Evolutionary conservation across 1,284 basidiomycete genomes (phyloP).

Genomic region (Inonotus hispidus): DNA sequence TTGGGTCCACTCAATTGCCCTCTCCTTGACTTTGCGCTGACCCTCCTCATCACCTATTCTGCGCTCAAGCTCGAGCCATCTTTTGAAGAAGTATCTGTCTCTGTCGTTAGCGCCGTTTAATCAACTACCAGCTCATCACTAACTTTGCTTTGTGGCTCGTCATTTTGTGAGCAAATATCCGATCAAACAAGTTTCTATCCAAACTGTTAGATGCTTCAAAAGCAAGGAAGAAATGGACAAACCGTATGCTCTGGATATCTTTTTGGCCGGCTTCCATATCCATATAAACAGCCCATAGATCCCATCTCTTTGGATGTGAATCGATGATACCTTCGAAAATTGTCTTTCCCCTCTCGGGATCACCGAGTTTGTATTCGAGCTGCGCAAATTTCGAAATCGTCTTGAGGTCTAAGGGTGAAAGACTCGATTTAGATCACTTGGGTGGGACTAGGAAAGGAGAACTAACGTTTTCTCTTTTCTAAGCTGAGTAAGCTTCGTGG

Average conservation of each 20-base stretch:
- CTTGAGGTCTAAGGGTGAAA: conserved; percentile 68
- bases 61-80: conserved; percentile 94
- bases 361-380: conserved; percentile 92
- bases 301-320: conserved; percentile 90
- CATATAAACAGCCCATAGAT: conserved; percentile 95
- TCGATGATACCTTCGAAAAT: conserved; percentile 96
- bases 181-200: conserved; percentile 75
- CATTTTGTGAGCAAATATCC: conserved; percentile 79
- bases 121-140: conserved; percentile 21
- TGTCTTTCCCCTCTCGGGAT: conserved; percentile 91
- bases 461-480: conserved; percentile 91
- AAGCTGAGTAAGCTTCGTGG: conserved; percentile 87
- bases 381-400: conserved; percentile 94
- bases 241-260: conserved; percentile 76
- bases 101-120: conserved; percentile 20
- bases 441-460: not conserved
- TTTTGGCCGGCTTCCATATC: conserved; percentile 86
- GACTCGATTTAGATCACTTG: not conserved
- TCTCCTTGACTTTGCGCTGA: conserved; percentile 75
- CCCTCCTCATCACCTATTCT: conserved; percentile 85
- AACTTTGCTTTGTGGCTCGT: conserved; percentile 94
- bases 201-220: conserved; percentile 16
- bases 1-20: conserved; percentile 86
- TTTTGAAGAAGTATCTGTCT: conserved; percentile 82
- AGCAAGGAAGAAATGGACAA: conserved; percentile 20